Evolutionary conservation across 768 basidiomycete species (phyloP).

Genomic region (Heimioporus sp.): DNA sequence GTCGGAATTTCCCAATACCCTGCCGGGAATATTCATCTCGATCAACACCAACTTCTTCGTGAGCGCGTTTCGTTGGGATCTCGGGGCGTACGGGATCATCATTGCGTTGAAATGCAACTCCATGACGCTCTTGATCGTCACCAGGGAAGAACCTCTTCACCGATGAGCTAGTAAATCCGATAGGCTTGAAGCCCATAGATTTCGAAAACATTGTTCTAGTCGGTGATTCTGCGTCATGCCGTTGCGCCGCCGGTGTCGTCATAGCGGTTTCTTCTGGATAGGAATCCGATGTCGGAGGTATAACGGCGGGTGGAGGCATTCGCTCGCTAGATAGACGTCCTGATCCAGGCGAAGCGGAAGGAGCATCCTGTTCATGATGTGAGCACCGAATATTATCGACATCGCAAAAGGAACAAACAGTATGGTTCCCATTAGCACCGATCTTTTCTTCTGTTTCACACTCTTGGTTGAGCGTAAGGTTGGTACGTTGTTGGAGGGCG

Average conservation of each 20-base stretch:
- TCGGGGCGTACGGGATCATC: slow-evolving; percentile 20
- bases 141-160: slow-evolving; percentile 82
- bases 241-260: slow-evolving; percentile 8
- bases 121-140: slow-evolving; percentile 62
- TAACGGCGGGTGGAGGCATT: slow-evolving; percentile 34
- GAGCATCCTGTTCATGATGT: slow-evolving; percentile 15
- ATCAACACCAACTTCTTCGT: slow-evolving; percentile 20
- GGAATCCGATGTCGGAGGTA: slow-evolving; percentile 21
- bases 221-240: slow-evolving; percentile 17
- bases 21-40: slow-evolving; percentile 17
- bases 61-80: slow-evolving; percentile 27
- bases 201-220: slow-evolving; percentile 29
- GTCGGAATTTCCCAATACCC: neutral
- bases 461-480: slow-evolving; percentile 19
- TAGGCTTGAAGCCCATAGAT: slow-evolving; percentile 64
- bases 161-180: slow-evolving; percentile 49
- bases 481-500: slow-evolving; percentile 20
- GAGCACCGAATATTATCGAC: slow-evolving; percentile 1
- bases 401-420: slow-evolving; percentile 17
- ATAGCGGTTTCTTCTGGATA: slow-evolving; percentile 9
- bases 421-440: slow-evolving; percentile 37
- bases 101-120: slow-evolving; percentile 16
- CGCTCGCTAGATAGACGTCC: slow-evolving; percentile 24
- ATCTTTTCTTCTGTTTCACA: slow-evolving; percentile 36
- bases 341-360: slow-evolving; percentile 20